Evolutionary conservation across 306 rosid species (phyloP), one percentile per base, ranked within the genome.

Genomic region (Lithocarpus polystachyus): DNA sequence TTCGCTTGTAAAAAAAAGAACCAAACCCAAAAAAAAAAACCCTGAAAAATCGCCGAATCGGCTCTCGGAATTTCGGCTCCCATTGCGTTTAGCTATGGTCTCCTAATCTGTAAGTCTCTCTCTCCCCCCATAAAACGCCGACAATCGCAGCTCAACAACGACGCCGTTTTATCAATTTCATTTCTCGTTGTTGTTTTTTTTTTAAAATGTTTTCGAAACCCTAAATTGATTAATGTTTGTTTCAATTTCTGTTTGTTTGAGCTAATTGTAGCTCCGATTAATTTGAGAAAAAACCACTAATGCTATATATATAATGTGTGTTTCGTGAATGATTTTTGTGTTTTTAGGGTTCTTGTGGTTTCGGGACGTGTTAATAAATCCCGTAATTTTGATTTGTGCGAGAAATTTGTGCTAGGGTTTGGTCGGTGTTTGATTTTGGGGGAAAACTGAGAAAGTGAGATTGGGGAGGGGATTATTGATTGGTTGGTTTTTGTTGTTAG

Each of bases 281-380:
- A 28, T 72, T 14, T 61, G 37, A n/a, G 77, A 82, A 65, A 43
- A 24, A 45, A 22, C 69, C 86, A 43, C 84, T 86, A 72, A 81
- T 77, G 81, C 68, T 48, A 62, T 54, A 57, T 54, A 57, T 83
- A 78, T 73, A 82, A 22, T 43, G 78, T 81, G 82, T 71, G 53
- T 68, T 61, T 72, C 80, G 13, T 33, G 4, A 62, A 14, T 54
- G 5, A 68, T 80, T 86, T 68, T 75, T 35, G 77, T 29, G 83
- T 81, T 81, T 82, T 80, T 91, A 90, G 98, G 97, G 97, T 91
- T 93, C 92, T 79, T 86, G 81, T 77, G 60, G 81, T 84, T 83
- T 86, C 73, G 79, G 81, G 45, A 40, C 71, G 76, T 52, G 55
- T 73, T 52, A 71, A 53, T 68, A 23, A 75, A 48, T 82, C 85